Percentiles rank a stretch among this genome's conserved stretches.
phyloP scores from a whole-genome alignment of 805 yeast species.

The Lachancea nothofagi region DNA sequence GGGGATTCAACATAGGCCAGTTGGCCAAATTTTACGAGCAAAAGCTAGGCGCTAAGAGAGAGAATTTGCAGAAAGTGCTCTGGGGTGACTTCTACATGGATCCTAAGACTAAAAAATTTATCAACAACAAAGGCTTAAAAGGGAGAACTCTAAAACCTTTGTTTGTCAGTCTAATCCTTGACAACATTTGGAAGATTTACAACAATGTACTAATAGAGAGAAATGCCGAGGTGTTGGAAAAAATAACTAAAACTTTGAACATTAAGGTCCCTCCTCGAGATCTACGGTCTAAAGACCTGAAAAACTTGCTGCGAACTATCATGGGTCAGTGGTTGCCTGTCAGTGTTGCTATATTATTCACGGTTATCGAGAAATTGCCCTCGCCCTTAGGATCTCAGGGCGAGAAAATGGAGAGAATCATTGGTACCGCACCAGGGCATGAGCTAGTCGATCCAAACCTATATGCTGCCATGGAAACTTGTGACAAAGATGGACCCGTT shows the following conservation, averaged over 20 bases:
- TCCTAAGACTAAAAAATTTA: conserved; percentile 80
- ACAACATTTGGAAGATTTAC: conserved; percentile 89
- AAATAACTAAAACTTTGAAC: conserved; percentile 64
- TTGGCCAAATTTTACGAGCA: conserved; percentile 81
- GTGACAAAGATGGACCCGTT: conserved; percentile 62
- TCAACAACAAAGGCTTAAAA: conserved; percentile 59
- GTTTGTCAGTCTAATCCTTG: conserved; percentile 81
- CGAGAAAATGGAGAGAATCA: conserved; percentile 60
- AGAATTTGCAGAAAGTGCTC: conserved; percentile 72
- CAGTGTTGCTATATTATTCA: conserved; percentile 74
- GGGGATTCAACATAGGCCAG: conserved; percentile 93
- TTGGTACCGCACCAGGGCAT: conserved; percentile 52
- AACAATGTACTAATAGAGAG: conserved; percentile 60
- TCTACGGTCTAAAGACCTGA: conserved; percentile 70
- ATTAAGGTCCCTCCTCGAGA: conserved; percentile 72
- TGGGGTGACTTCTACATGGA: conserved; percentile 95
- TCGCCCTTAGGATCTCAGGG: conserved; percentile 76
- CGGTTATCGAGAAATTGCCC: conserved; percentile 81
- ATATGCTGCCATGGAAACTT: conserved; percentile 51
- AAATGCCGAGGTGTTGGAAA: conserved; percentile 65
- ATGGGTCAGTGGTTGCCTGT: conserved; percentile 95
- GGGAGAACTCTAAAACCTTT: conserved; percentile 66
- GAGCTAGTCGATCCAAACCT: conserved; percentile 42
- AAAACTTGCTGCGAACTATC: conserved; percentile 53
- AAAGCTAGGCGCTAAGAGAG: conserved; percentile 77